Evolutionary conservation across 345 rosid species (phyloP).

Genomic region (Salix arbutifolia): DNA sequence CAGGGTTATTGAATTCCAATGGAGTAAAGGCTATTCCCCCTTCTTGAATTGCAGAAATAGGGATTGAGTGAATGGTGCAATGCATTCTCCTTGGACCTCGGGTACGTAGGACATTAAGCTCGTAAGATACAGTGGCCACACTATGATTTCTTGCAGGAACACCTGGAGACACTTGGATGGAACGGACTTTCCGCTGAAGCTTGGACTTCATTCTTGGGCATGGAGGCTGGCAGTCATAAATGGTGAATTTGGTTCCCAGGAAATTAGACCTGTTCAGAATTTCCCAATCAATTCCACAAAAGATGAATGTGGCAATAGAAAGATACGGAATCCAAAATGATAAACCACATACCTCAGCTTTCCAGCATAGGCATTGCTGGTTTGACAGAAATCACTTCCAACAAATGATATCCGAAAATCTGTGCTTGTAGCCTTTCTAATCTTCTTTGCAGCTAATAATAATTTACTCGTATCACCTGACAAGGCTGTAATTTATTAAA

Average conservation of each 20-base stretch:
- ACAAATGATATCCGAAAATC: constrained; percentile 72
- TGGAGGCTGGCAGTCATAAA: constrained; percentile 61
- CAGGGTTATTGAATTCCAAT: constrained; percentile 29
- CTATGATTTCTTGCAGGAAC: constrained; percentile 34
- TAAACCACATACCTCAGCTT: constrained; percentile 54
- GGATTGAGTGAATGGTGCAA: constrained; percentile 62
- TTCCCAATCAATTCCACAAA: constrained; percentile 11
- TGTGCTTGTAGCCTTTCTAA: constrained; percentile 59
- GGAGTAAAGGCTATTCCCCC: constrained; percentile 60
- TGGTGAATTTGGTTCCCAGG: constrained; percentile 81
- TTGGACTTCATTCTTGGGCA: constrained; percentile 28
- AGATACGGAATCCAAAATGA: background rate
- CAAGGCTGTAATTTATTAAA: constrained; percentile 40
- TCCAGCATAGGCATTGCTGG: constrained; percentile 59
- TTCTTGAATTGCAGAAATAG: constrained; percentile 60
- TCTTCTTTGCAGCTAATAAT: constrained; percentile 77
- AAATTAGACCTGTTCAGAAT: constrained; percentile 72
- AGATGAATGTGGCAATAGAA: constrained; percentile 2
- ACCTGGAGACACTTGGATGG: constrained; percentile 44
- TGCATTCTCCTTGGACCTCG: constrained; percentile 94
- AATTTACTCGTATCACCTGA: constrained; percentile 73
- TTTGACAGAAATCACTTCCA: constrained; percentile 57
- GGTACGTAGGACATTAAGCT: constrained; percentile 78
- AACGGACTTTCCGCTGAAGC: constrained; percentile 31
- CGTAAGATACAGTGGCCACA: constrained; percentile 56